A percentile compares a stretch with the other conserved stretches of the same genome.
Conservation (phyloP, 1,139 yeast species). For the Pichia sp. region DNA sequence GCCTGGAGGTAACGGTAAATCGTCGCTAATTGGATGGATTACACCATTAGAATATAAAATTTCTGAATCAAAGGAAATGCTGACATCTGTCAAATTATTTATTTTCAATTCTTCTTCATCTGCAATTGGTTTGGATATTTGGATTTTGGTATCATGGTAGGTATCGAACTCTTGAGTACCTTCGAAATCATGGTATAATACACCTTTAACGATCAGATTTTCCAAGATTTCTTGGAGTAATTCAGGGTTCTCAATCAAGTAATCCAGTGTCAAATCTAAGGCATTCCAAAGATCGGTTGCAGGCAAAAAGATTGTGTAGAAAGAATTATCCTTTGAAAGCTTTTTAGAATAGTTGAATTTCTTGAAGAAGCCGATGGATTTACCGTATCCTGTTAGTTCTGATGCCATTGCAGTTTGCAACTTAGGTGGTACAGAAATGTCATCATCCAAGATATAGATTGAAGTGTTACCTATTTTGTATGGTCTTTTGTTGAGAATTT, state of each 20-base stretch:
- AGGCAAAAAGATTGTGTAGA: slow-evolving; percentile 80
- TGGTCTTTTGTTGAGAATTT: slow-evolving; percentile 41
- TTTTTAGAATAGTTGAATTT: slow-evolving; percentile 47
- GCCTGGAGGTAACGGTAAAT: slow-evolving; percentile 53
- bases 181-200: slow-evolving; percentile 65
- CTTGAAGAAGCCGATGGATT: slow-evolving; percentile 48
- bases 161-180: slow-evolving; percentile 34
- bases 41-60: slow-evolving; percentile 84
- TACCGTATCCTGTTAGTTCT: slow-evolving; percentile 47
- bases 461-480: slow-evolving; percentile 54
- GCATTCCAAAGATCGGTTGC: slow-evolving; percentile 74
- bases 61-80: slow-evolving; percentile 46
- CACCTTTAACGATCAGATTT: slow-evolving; percentile 58
- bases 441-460: slow-evolving; percentile 63
- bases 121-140: slow-evolving; percentile 4
- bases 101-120: slow-evolving; percentile 10
- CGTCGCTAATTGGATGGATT: slow-evolving; percentile 62
- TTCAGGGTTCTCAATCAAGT: slow-evolving; percentile 51
- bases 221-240: slow-evolving; percentile 52
- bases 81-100: slow-evolving; percentile 31
- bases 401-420: slow-evolving; percentile 55
- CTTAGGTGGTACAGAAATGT: slow-evolving; percentile 53
- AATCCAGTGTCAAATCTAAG: slow-evolving; percentile 60
- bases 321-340: slow-evolving; percentile 32
- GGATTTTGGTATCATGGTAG: slow-evolving; percentile 40